These are phyloP conservation scores for Colletotrichum sp. DNA, from an alignment of 2,329 filamentous ascomycete genomes.

Conservation along the genomic window DNA sequence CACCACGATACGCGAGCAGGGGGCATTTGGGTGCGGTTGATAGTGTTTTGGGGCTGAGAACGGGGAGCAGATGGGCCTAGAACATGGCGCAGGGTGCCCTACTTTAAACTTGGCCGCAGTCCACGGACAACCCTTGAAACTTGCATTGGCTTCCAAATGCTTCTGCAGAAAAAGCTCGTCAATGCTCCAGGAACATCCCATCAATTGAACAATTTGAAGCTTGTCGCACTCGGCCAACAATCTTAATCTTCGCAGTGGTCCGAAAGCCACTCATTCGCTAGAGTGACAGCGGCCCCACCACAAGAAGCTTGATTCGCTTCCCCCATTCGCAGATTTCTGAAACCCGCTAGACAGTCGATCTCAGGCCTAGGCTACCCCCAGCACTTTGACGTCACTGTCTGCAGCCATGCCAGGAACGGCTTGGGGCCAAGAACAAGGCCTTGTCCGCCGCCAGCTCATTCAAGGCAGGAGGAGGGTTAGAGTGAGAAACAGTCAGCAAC, in stretches of 20 bases:
- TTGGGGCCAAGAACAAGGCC: neutral
- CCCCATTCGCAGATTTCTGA: slow-evolving; percentile 4
- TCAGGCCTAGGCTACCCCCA: neutral
- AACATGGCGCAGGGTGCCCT: neutral
- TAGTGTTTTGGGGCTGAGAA: neutral
- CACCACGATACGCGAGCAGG: neutral
- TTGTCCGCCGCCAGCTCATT: neutral
- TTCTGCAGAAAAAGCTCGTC: neutral
- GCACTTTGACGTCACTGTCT: slow-evolving; percentile 13
- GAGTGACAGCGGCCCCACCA: neutral
- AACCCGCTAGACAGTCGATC: slow-evolving; percentile 6
- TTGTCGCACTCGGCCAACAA: neutral
- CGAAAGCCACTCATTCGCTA: neutral
- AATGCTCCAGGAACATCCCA: neutral
- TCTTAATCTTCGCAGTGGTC: neutral
- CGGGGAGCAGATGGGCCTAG: neutral
- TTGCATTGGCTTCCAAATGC: neutral
- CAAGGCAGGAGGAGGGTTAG: neutral
- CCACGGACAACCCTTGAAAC: slow-evolving; percentile 7
- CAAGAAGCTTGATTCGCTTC: slow-evolving; percentile 13
- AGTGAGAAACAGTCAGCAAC: slow-evolving; percentile 2
- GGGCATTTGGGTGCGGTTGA: neutral
- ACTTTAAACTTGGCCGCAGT: neutral
- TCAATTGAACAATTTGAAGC: neutral
- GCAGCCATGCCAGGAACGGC: neutral